Evolutionary conservation across 1,284 basidiomycete genomes (phyloP).

Genomic region (Phellopilus nigrolimitatus): DNA sequence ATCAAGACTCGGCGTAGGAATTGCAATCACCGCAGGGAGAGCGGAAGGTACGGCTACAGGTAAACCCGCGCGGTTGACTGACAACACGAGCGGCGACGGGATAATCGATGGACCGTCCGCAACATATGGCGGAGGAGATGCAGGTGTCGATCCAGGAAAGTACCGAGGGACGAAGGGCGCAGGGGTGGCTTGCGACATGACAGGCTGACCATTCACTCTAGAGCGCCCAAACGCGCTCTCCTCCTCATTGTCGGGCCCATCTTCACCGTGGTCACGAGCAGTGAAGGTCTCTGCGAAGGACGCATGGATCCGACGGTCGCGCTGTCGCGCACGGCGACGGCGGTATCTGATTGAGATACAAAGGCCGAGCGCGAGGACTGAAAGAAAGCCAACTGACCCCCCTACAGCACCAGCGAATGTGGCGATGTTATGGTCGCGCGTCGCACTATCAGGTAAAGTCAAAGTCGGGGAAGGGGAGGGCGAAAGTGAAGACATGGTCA

Average conservation of each 20-base stretch:
- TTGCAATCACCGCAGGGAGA: slow-evolving; percentile 10
- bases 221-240: background rate
- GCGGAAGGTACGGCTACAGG: slow-evolving; percentile 15
- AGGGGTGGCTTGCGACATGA: slow-evolving; percentile 30
- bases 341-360: slow-evolving; percentile 47
- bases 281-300: slow-evolving; percentile 30
- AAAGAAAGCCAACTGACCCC: slow-evolving; percentile 46
- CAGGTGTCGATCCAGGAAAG: slow-evolving; percentile 45
- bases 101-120: slow-evolving; percentile 9
- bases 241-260: slow-evolving; percentile 16
- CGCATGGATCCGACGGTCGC: slow-evolving; percentile 37
- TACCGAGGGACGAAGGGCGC: slow-evolving; percentile 48
- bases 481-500: slow-evolving; percentile 12
- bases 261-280: slow-evolving; percentile 16
- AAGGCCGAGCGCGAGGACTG: slow-evolving; percentile 40
- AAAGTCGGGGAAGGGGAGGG: slow-evolving; percentile 10
- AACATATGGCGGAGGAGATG: slow-evolving; percentile 35
- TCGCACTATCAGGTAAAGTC: background rate
- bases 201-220: background rate
- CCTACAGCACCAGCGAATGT: slow-evolving; percentile 52
- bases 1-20: slow-evolving; percentile 16
- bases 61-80: slow-evolving; percentile 13
- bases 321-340: slow-evolving; percentile 37
- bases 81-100: background rate
- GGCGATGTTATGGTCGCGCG: slow-evolving; percentile 35